Base-by-base conservation (phyloP, 352 stramenopile genomes). In the Pythium phragmiticola region DNA sequence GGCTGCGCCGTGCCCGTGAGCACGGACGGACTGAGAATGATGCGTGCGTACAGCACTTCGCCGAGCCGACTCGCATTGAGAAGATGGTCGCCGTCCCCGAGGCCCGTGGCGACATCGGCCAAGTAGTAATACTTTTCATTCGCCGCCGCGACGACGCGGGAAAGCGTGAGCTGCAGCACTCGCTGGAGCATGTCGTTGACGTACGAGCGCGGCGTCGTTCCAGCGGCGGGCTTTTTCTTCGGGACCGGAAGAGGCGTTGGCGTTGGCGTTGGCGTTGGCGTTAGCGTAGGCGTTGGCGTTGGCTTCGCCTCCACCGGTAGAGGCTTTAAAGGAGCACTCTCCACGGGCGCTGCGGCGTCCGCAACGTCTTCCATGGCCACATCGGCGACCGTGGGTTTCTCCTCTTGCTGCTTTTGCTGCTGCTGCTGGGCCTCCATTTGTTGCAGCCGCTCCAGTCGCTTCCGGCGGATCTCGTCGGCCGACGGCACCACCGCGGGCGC, bases 141-240 rank as follows among this genome's bases (percentile, higher is more conserved):
- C 7, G 59, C 59, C 11, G 60, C 54, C 14, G 68, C 69, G 26
- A 74, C 56, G 37, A 43, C 48, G 41, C 64, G 66, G 9, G 69
- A 80, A 9, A 94, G 65, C 60, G 84, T 94, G 34, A 90, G 69
- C 63, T 75, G 80, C 51, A 91, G 68, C 7, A 83, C 69, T 19
- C 84, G 83, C 68, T 91, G 77, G 26, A 91, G 67, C 73, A 91
- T 82, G 57, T 94, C 82, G 66, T 91, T 92, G 36, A 89, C 63
- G 66, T 89, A 89, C 59, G 70, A 63, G n/a, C 77, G 74, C 7
- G 75, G 72, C 0, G 61, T 30, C 26, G 26, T 30, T 30, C 26
- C 42, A 28, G 36, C 62, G 3, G 26, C 26, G 26, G 26, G 45
- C 58, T 61, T 74, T 74, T 63, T 82, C 43, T 82, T 76, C 33